Base-by-base conservation (phyloP, 1,139 yeast species). In the Hyphopichia khmerensis region DNA sequence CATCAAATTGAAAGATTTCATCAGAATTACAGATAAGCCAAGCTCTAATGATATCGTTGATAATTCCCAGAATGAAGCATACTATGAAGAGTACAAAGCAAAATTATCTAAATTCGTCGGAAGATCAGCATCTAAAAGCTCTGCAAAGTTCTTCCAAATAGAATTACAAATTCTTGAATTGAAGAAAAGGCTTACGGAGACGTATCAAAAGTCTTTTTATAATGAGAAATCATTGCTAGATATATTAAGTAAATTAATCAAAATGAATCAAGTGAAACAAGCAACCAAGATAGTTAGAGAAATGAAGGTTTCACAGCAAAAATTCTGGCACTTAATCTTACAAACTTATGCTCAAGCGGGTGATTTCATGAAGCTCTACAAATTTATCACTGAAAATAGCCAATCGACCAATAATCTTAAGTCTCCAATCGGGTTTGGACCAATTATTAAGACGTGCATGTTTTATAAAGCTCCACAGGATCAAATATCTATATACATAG, bases 381-480 rank as follows among this genome's bases (percentile, higher is more conserved):
- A 72, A 44, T 76, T 77, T 50, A 60, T 69, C 24, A 57, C 66
- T 7, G 60, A 74, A 9, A 46, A 62, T 3, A 48, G 53, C 4
- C 48, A 50, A 32, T 56, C 57, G 30, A 47, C 52, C 26, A 42
- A 49, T 1, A 43, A 48, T n/a, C 72, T 74, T 43, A 82, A 78
- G 51, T 77, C 95, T 1, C 89, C 91, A 0, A 85, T 89, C 43
- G 95, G 95, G 0, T 86, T 83, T 49, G 75, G 74, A 48, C 81
- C 84, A 2, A 82, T 89, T 49, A 85, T 75, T 39, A 70, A 75
- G 11, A 73, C 77, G 31, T 75, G 81, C 27, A 51, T 80, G 36
- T 69, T 69, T 24, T 67, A 76, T 29, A 77, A 78, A 1, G 84
- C 79, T 18, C 77, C 77, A 0, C 48, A 53, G 33, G 58, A 59